A percentile compares a stretch with the other conserved stretches of the same genome.
Evolutionary conservation across 352 stramenopile genomes (phyloP).

Genomic region (Thraustochytrium striatum): DNA sequence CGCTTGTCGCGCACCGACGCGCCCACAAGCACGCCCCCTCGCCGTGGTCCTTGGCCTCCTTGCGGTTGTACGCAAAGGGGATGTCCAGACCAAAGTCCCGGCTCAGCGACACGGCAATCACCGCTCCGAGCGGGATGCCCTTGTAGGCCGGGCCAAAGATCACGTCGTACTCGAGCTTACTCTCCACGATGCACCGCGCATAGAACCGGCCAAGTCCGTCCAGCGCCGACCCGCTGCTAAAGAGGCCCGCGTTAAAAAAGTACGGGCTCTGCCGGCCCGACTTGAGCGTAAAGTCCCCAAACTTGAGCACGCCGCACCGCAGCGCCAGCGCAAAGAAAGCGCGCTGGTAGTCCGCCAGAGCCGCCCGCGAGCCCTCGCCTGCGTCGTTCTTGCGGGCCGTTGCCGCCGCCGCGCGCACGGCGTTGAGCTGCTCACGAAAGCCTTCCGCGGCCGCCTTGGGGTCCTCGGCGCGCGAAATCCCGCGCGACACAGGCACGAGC

Average conservation of each 20-base stretch:
- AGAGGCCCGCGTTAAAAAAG: conserved; percentile 99
- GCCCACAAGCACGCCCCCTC: conserved; percentile 94
- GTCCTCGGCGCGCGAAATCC: conserved; percentile 86
- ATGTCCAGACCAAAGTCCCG: conserved; percentile 79
- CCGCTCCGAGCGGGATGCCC: conserved; percentile 92
- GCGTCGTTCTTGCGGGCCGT: background rate
- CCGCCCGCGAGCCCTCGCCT: too few species aligned
- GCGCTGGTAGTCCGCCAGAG: conserved; percentile 71
- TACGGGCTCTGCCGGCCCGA: conserved; percentile 94
- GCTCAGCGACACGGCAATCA: conserved; percentile 86
- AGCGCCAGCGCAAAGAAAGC: conserved; percentile 96
- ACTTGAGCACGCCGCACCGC: conserved; percentile 89
- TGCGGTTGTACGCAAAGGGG: conserved; percentile 97
- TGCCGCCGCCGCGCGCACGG: conserved; percentile 59
- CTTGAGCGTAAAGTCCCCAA: conserved; percentile 96
- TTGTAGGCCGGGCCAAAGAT: conserved; percentile 99
- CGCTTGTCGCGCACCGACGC: conserved; percentile 87
- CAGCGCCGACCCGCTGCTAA: conserved; percentile 85
- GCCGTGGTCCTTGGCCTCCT: conserved; percentile 98
- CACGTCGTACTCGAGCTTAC: conserved; percentile 91
- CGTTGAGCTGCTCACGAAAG: conserved; percentile 89
- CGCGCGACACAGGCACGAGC: conserved; percentile 91
- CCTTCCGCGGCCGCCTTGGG: conserved; percentile 77
- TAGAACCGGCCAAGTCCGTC: conserved; percentile 54
- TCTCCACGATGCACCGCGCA: conserved; percentile 60